phyloP scores from a whole-genome alignment of 176 grass and related monocot genomes.

The Cocos nucifera region DNA sequence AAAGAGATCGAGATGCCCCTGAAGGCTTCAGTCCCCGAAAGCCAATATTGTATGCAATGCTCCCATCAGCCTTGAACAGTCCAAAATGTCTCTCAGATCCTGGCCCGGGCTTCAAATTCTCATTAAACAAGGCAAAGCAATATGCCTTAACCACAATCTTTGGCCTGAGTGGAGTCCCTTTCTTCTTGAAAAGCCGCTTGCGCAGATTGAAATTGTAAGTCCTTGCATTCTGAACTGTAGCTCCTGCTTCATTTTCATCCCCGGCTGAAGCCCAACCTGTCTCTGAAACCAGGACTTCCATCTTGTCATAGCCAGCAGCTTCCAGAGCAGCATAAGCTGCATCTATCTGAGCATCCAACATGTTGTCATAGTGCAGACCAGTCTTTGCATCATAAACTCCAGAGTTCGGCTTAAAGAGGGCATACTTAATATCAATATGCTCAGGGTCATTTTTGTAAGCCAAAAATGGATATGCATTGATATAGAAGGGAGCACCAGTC shows the following conservation, averaged over 20 bases:
- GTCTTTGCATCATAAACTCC: slow-evolving; percentile 71
- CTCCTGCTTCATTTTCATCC: slow-evolving; percentile 63
- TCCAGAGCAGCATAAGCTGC: slow-evolving; percentile 86
- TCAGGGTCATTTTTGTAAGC: slow-evolving; percentile 77
- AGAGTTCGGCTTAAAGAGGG: slow-evolving; percentile 71
- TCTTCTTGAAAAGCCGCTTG: slow-evolving; percentile 80
- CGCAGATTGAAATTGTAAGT: slow-evolving; percentile 92
- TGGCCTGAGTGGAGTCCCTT: slow-evolving; percentile 86
- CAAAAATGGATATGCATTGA: slow-evolving; percentile 94
- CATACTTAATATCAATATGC: slow-evolving; percentile 88
- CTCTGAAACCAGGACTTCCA: slow-evolving; percentile 90
- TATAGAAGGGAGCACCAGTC: slow-evolving; percentile 61
- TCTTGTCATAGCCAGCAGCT: slow-evolving; percentile 60
- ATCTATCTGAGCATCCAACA: slow-evolving; percentile 99
- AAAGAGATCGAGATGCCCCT: slow-evolving; percentile 37
- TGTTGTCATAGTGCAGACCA: slow-evolving; percentile 90
- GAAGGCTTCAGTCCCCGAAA: slow-evolving; percentile 53
- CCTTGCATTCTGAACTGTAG: slow-evolving; percentile 72
- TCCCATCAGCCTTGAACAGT: slow-evolving; percentile 85
- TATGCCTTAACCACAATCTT: slow-evolving; percentile 72
- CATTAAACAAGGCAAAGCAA: slow-evolving; percentile 96
- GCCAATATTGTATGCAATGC: slow-evolving; percentile 90
- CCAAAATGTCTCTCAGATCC: slow-evolving; percentile 84
- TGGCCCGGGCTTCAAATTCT: slow-evolving; percentile 61
- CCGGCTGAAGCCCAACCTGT: slow-evolving; percentile 93